phyloP scores from a whole-genome alignment of 2,329 filamentous ascomycete species.

The Fusarium virguliforme region DNA sequence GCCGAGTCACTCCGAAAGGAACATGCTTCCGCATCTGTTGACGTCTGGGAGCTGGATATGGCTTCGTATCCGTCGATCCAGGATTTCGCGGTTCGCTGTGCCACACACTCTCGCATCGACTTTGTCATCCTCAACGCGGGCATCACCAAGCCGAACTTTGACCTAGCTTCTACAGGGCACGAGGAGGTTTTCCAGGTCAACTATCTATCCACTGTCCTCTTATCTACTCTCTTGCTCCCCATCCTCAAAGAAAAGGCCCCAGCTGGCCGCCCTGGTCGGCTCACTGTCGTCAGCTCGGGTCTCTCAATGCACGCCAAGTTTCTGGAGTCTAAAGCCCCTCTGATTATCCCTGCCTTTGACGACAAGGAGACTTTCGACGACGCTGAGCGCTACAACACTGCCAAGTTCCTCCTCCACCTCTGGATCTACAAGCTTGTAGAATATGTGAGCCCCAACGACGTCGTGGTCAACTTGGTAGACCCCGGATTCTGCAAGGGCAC shows the following conservation, averaged over 20 bases:
- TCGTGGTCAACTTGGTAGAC: constrained; percentile 55
- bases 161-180: constrained; percentile 33
- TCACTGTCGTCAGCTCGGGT: constrained; percentile 51
- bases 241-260: constrained; percentile 33
- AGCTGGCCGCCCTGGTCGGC: constrained; percentile 27
- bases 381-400: constrained; percentile 43
- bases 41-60: constrained; percentile 26
- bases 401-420: constrained; percentile 52
- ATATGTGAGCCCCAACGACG: constrained; percentile 53
- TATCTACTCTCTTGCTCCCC: constrained; percentile 37
- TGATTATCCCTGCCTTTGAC: constrained; percentile 45
- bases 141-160: constrained; percentile 13
- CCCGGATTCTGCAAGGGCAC: constrained; percentile 50
- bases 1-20: constrained; percentile 11
- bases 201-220: constrained; percentile 43
- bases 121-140: constrained; percentile 29
- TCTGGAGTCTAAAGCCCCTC: constrained; percentile 34
- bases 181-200: constrained; percentile 48
- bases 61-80: constrained; percentile 19
- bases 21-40: constrained; percentile 10
- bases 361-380: constrained; percentile 41
- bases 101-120: constrained; percentile 11
- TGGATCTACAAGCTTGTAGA: constrained; percentile 58
- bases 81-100: constrained; percentile 8
- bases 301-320: constrained; percentile 46